Evolutionary conservation across 1,284 basidiomycete genomes (phyloP), one percentile per base, ranked within the genome.

Genomic region (Tilletia indica): DNA sequence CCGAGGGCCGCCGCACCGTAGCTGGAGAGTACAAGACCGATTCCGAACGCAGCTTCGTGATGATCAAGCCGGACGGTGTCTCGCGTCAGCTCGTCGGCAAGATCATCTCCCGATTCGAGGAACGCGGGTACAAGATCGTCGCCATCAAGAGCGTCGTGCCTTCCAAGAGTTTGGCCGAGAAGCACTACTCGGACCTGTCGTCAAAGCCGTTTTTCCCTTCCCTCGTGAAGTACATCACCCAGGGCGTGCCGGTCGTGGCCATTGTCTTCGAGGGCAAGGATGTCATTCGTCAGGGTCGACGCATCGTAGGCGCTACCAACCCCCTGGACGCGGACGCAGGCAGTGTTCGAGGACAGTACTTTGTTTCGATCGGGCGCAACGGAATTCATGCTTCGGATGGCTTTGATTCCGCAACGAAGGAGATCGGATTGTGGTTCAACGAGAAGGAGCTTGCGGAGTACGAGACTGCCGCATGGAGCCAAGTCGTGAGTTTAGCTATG

Each of bases 361-460:
- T 77, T 56, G 71, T 81, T 64, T 78, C 76, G 70, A 77, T 80
- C 39, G 85, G 86, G 63, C 85, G 86, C 70, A 86, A 86, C 85
- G 82, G 85, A 70, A 86, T 86, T 78, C 86, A 86, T 80, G 86
- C 85, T 68, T 86, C 86, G 14, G 86, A 87, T 85, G 84, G 84
- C 67, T 85, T 85, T 78, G 86, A 87, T 58, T 82, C 85, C 67
- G 86, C 86, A 58, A 86, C 86, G 79, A 79, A 86, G 82, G 86
- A 87, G 83, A 86, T 87, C 73, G 86, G 84, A 58, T 85, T 86
- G 63, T 86, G 86, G 86, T 87, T 86, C 83, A 81, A 82, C 76
- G 77, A 83, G 70, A 77, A 78, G 76, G 85, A 86, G 81, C 81
- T 86, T 68, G 82, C 82, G 72, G 80, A 84, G 72, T 86, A 86